These are phyloP conservation scores for Wickerhamiella qilinensis DNA, from an alignment of 805 yeast species.

Conservation along the genomic window DNA sequence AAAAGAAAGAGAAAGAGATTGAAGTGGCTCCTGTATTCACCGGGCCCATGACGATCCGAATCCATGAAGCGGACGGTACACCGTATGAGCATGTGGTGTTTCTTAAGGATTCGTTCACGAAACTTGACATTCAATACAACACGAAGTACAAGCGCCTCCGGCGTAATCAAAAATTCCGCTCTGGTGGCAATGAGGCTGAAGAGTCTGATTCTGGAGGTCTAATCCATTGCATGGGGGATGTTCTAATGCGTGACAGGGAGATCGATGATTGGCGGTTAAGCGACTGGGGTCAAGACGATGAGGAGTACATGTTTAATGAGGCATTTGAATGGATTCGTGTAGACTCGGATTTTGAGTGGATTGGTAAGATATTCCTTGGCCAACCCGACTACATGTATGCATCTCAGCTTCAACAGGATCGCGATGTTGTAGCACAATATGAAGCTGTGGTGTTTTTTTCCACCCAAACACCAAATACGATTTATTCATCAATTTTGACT, in stretches of 20 bases:
- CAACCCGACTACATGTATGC: slow-evolving; percentile 94
- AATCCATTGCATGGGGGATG: slow-evolving; percentile 59
- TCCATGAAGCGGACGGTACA: slow-evolving; percentile 96
- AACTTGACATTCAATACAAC: slow-evolving; percentile 86
- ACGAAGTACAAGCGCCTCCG: slow-evolving; percentile 78
- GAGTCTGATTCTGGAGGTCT: slow-evolving; percentile 24
- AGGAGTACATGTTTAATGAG: slow-evolving; percentile 52
- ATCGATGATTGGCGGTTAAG: slow-evolving; percentile 53
- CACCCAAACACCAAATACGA: slow-evolving; percentile 42
- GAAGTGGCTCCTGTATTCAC: slow-evolving; percentile 28
- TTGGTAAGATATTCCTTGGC: slow-evolving; percentile 59
- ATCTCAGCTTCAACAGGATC: slow-evolving; percentile 82
- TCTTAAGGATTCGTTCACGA: slow-evolving; percentile 67
- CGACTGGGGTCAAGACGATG: slow-evolving; percentile 57
- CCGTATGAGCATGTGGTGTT: slow-evolving; percentile 97
- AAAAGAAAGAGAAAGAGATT: slow-evolving; percentile 4
- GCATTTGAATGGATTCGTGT: slow-evolving; percentile 96
- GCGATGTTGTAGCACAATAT: slow-evolving; percentile 90
- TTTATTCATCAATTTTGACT: slow-evolving; percentile 61
- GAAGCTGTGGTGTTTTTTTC: slow-evolving; percentile 69
- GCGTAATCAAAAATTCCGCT: slow-evolving; percentile 33
- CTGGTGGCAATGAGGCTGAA: slow-evolving; percentile 13
- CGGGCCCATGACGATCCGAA: slow-evolving; percentile 93
- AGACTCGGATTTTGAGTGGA: slow-evolving; percentile 98
- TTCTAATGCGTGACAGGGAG: slow-evolving; percentile 45